Evolutionary conservation across 768 basidiomycete species (phyloP), one percentile per base, ranked within the genome.

Genomic region (Rhodotorula paludigena): DNA sequence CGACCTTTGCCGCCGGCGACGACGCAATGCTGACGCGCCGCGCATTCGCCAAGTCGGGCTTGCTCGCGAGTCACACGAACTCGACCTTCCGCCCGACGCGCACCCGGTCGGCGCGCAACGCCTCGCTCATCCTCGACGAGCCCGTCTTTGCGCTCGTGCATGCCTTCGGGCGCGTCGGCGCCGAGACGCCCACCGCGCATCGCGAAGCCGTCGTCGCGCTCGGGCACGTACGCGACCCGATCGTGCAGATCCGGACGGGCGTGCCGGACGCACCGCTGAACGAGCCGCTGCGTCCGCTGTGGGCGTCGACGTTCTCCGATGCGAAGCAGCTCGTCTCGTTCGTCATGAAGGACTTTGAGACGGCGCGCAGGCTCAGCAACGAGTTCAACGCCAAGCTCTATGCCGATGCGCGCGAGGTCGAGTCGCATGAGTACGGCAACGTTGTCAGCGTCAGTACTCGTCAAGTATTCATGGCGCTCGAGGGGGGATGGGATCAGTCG

Each of bases 61-160:
- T 5, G 7, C 44, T 70, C 7, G 12, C 21, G 21, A 47, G 60
- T 44, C 3, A 10, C 16, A n/a, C 42, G 35, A 66, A 58, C 32
- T 8, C n/a, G 35, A 64, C 51, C 16, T 57, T 47, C 21, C 30
- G 64, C 12, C 56, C 48, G 25, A 70, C 51, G 4, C 60, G 64
- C 0, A 47, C 55, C 0, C 48, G 69, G 28, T 23, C 41, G 23
- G 5, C 18, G 5, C 20, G 25, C 41, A 51, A 38, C 44, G 11
- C 36, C 5, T 42, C 53, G 18, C 18, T 5, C 12, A 41, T 65
- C 18, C 35, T 55, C 33, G 64, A 70, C 51, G 69, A 70, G 45
- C 69, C 69, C 44, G 69, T 70, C 49, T 65, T 70, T 49, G 69
- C 69, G 12, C 41, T 70, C 51, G 30, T 60, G 14, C 69, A 70